Base-by-base conservation (phyloP, 257 asterid species). In the Solanum acaule region DNA sequence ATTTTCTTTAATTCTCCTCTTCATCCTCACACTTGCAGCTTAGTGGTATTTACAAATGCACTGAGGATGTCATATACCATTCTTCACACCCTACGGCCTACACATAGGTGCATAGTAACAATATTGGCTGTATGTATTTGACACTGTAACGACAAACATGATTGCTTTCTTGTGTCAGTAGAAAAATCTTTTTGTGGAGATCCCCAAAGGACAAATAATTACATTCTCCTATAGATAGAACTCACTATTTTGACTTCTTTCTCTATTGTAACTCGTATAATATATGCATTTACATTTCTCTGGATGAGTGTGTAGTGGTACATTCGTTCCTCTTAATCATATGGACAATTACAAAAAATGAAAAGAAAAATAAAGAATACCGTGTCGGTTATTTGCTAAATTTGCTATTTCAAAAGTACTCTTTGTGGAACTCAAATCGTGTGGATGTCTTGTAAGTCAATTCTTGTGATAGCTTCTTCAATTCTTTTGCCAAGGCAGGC, bases 351-450 rank as follows among this genome's bases (percentile, higher is more conserved):
- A 87, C 88, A 90, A 88, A 88, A 92, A 87, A 88, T 88, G 88
- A 90, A 70, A 84, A 68, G 29, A 12, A 20, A 86, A 87, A 79
- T 35, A 34, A 65, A 72, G 85, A 83, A 34, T 81, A 46, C 72
- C 86, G 34, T 65, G 77, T 77, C 44, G 56, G 77, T 83, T 83
- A 77, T 86, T 59, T 33, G 77, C 86, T 29, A 83, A 35, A 87
- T 29, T 52, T 59, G 79, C 59, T 82, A 89, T 72, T 49, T 95
- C 91, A 94, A 87, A 95, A 95, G 91, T 91, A 93, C 86, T 94
- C 98, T 93, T 95, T 95, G 89, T 94, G 98, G 90, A 94, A 95
- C 85, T 94, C 98, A 65, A 95, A 94, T 79, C 98, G 91, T 34
- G 98, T 95, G 35, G 98, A 92, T 81, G 98, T 95, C 91, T 94